Conservation (phyloP, 139 green algal species). For the Picochlorum sp. region DNA sequence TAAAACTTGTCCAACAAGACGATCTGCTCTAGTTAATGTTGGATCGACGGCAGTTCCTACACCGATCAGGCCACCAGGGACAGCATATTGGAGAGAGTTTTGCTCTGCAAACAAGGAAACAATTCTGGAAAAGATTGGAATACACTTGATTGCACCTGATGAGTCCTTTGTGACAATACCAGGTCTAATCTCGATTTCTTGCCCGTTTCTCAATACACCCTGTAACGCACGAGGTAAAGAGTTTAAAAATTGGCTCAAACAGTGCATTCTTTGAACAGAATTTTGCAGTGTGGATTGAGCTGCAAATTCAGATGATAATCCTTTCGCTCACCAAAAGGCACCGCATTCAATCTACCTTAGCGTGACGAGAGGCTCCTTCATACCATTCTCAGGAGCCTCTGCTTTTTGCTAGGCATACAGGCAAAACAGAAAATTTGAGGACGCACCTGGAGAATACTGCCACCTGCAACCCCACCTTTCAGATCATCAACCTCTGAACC, state of each 20-base stretch:
- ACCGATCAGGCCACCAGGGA: constrained; percentile 96
- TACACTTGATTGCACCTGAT: constrained; percentile 80
- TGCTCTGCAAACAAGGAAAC: constrained; percentile 93
- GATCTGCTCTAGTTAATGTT: constrained; percentile 92
- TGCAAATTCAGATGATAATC: constrained; percentile 17
- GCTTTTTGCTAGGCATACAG: constrained; percentile 27
- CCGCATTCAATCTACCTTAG: constrained; percentile 22
- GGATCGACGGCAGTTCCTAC: constrained; percentile 98
- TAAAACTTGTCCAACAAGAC: constrained; percentile 95
- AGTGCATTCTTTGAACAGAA: background rate
- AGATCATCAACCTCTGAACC: constrained; percentile 93
- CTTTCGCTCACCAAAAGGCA: constrained; percentile 22
- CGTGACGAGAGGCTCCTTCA: constrained; percentile 35
- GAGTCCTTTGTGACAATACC: constrained; percentile 97
- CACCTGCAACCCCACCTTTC: constrained; percentile 93
- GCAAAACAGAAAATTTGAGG: background rate
- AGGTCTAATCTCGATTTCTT: constrained; percentile 94
- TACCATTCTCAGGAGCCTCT: constrained; percentile 29
- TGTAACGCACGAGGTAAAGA: constrained; percentile 24
- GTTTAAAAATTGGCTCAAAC: constrained; percentile 4
- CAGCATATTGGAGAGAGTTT: constrained; percentile 94
- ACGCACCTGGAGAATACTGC: constrained; percentile 85
- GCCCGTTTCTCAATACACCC: constrained; percentile 81
- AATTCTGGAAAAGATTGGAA: constrained; percentile 93
- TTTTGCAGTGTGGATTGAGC: constrained; percentile 34